These are phyloP conservation scores for Cyberlindnera nakhonratchasimensis DNA, from an alignment of 805 yeast genomes.

Conservation along the genomic window DNA sequence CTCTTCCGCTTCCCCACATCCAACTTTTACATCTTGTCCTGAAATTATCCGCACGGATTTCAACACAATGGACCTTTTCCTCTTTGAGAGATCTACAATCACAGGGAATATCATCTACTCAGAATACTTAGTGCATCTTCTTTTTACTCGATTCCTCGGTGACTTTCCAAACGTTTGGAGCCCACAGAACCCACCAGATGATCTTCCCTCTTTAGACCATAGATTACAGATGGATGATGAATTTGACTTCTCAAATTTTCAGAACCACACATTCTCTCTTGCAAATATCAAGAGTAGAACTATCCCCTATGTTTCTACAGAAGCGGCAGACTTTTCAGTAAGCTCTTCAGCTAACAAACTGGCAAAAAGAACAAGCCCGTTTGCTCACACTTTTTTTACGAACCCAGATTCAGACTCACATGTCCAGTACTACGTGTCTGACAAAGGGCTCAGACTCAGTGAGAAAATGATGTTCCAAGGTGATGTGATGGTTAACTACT, in stretches of 20 bases:
- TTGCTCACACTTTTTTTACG: slow-evolving; percentile 71
- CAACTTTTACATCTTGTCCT: slow-evolving; percentile 31
- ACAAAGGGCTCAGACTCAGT: slow-evolving; percentile 61
- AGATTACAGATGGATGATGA: slow-evolving; percentile 33
- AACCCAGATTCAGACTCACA: slow-evolving; percentile 87
- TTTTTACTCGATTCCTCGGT: slow-evolving; percentile 66
- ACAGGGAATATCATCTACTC: slow-evolving; percentile 61
- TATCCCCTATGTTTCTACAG: background rate
- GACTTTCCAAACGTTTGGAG: slow-evolving; percentile 67
- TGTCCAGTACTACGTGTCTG: slow-evolving; percentile 70
- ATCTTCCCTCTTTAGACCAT: slow-evolving; percentile 36
- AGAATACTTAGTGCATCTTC: slow-evolving; percentile 57
- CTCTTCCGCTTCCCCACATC: background rate
- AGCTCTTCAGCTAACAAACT: too few relatives aligned
- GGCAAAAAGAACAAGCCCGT: slow-evolving; percentile 46
- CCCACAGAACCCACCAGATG: slow-evolving; percentile 50
- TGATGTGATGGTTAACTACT: slow-evolving; percentile 35
- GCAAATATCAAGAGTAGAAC: slow-evolving; percentile 3
- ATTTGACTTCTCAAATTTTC: slow-evolving; percentile 33
- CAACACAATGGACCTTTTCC: slow-evolving; percentile 69
- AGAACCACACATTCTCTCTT: slow-evolving; percentile 3
- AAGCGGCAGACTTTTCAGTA: too few relatives aligned
- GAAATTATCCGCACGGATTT: slow-evolving; percentile 49
- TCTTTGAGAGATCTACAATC: slow-evolving; percentile 58
- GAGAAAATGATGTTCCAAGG: slow-evolving; percentile 36